Conservation (phyloP, 2,329 filamentous ascomycete species). For the Didymella pinodella region DNA sequence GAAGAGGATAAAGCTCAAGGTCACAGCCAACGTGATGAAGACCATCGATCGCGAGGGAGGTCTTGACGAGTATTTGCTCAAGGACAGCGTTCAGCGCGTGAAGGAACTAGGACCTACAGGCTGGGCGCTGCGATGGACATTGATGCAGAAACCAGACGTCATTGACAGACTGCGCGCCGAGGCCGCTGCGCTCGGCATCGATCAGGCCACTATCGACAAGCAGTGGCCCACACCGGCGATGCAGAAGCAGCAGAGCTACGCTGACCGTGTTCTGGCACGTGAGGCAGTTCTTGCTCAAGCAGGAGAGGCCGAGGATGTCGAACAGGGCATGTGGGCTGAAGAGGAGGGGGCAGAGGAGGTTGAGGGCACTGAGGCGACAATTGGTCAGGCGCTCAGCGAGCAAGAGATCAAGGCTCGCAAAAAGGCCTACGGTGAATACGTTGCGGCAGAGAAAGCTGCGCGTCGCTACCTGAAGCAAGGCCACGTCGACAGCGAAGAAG, state of each 20-base stretch:
- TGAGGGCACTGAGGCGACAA: slow-evolving; percentile 18
- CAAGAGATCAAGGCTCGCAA: slow-evolving; percentile 20
- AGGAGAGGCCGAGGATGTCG: slow-evolving; percentile 8
- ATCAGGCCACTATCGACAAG: slow-evolving; percentile 51
- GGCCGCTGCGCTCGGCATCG: slow-evolving; percentile 71
- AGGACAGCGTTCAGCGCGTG: slow-evolving; percentile 77
- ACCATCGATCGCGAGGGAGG: slow-evolving; percentile 84
- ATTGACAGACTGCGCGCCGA: slow-evolving; percentile 72
- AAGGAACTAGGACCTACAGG: slow-evolving; percentile 88
- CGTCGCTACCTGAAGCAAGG: slow-evolving; percentile 29
- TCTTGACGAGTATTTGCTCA: slow-evolving; percentile 89
- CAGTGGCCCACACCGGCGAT: slow-evolving; percentile 41
- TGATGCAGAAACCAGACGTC: slow-evolving; percentile 80
- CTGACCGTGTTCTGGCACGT: slow-evolving; percentile 20
- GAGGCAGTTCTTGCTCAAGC: slow-evolving; percentile 20
- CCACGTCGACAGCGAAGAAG: slow-evolving; percentile 35
- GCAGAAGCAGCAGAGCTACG: slow-evolving; percentile 25
- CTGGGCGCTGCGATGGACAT: slow-evolving; percentile 87
- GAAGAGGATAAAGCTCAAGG: slow-evolving; percentile 69
- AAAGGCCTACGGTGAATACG: slow-evolving; percentile 28
- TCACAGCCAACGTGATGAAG: slow-evolving; percentile 71
- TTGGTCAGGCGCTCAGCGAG: neutral
- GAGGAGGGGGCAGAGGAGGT: slow-evolving; percentile 24
- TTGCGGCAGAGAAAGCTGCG: slow-evolving; percentile 25
- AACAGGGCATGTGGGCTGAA: slow-evolving; percentile 21